Conservation (phyloP, 2,329 filamentous ascomycete species). For the Aulographum hederae region DNA sequence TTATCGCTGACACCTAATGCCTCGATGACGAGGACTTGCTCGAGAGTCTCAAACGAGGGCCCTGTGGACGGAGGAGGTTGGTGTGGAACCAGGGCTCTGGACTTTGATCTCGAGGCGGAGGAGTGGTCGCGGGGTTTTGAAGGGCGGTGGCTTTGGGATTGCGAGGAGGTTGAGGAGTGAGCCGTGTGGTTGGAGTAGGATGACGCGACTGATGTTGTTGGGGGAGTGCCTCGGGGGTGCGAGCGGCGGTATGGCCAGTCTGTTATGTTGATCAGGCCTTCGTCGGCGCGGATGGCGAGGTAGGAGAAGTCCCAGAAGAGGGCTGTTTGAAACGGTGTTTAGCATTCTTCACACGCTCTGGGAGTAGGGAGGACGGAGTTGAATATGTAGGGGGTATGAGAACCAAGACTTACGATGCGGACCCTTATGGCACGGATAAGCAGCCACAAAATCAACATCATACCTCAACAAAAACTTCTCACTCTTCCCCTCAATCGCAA, state of each 20-base stretch:
- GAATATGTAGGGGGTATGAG: background rate
- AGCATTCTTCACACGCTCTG: no score
- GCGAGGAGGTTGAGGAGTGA: background rate
- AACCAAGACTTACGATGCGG: constrained; percentile 19
- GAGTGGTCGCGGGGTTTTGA: no score
- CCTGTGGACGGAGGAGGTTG: no score
- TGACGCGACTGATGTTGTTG: no score
- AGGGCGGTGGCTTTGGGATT: no score
- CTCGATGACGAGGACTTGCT: constrained; percentile 53
- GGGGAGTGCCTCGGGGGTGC: no score
- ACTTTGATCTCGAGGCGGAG: no score
- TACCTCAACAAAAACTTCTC: constrained; percentile 20
- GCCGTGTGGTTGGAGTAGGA: no score
- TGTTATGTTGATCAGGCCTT: constrained; percentile 34
- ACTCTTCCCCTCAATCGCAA: constrained; percentile 18
- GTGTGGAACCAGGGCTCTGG: background rate
- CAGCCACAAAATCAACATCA: constrained; percentile 22
- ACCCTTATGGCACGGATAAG: constrained; percentile 21
- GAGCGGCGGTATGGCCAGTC: constrained; percentile 2
- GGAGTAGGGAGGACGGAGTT: background rate
- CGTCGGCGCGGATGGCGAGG: constrained; percentile 39
- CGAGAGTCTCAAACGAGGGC: constrained; percentile 27
- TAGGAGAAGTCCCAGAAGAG: constrained; percentile 56
- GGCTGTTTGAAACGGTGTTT: constrained; percentile 26
- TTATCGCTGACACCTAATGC: constrained; percentile 58